These are phyloP conservation scores for Auxenochlorella pyrenoidosa DNA, from an alignment of 139 green algal genomes.

Conservation along the genomic window DNA sequence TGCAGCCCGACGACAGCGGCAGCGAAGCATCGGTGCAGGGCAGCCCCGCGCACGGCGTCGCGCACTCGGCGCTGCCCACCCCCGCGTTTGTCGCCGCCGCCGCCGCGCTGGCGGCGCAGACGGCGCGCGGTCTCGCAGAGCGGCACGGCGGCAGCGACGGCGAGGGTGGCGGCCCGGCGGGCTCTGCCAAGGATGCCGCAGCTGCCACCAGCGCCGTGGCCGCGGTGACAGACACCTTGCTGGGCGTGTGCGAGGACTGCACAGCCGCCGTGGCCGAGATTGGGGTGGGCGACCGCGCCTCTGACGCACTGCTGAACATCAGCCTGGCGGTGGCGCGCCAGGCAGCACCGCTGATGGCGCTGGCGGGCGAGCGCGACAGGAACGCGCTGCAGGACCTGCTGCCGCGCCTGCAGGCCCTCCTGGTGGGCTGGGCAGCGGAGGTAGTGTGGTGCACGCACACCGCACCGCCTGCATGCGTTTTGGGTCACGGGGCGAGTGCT, in stretches of 20 bases:
- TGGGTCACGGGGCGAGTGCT: no score
- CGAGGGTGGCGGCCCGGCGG: neutral
- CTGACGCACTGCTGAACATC: constrained; percentile 20
- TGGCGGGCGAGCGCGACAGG: neutral
- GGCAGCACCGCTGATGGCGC: constrained; percentile 2
- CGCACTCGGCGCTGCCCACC: constrained; percentile 12
- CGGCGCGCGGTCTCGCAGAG: constrained; percentile 12
- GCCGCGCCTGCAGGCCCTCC: constrained; percentile 23
- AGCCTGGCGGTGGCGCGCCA: neutral
- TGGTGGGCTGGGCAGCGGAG: neutral
- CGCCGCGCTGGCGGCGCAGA: constrained; percentile 5
- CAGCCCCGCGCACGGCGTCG: constrained; percentile 11
- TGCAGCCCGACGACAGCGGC: constrained; percentile 23
- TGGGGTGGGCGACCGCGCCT: constrained; percentile 26
- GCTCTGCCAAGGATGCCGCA: neutral
- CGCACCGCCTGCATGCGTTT: no score
- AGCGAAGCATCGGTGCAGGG: neutral
- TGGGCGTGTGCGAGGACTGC: constrained; percentile 24
- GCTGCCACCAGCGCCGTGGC: neutral
- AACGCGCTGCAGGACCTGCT: constrained; percentile 19
- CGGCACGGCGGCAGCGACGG: neutral
- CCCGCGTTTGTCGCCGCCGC: neutral
- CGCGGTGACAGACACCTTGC: constrained; percentile 9
- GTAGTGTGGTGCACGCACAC: no score
- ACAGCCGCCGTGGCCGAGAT: constrained; percentile 12